Base-by-base conservation (phyloP, 2,329 filamentous ascomycete species). In the Chrysoporthe deuterocubensis region DNA sequence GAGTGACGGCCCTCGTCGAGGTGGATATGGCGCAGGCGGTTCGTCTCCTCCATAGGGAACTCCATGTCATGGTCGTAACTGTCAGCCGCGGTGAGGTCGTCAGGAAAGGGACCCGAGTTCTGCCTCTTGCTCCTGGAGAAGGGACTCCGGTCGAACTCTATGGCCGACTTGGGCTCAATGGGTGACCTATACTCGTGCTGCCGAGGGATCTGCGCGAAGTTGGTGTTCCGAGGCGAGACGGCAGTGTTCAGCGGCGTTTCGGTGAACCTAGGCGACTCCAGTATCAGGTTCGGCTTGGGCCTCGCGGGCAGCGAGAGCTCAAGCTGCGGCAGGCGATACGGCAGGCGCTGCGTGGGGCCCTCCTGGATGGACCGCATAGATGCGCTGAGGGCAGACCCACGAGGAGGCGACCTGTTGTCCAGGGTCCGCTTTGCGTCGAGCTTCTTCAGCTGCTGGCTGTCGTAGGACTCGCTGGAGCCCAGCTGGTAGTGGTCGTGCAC, bases 401-500 rank as follows among this genome's bases (percentile, higher is more conserved):
- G 75, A 32, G 83, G 79, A 1, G 83, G 80, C 9, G 82, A 81
- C 18, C 76, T 75, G 64, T 80, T 83, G 67, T 84, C 82, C n/a
- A 81, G 72, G 0, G 77, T 79, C 48, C 81, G 79, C 48, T 81
- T 76, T 1, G 82, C 80, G 67, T 87, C 81, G n/a, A 89, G 78
- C 76, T 85, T 88, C 75, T 84, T 85, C 68, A 87, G 82, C 73
- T 87, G 81, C 63, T 78, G 81, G 68, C 80, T 82, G 68, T 84
- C 83, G 64, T 87, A 82, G 16, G 83, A 66, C 14, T 62, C 80
- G 63, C 80, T 78, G 4, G 81, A 79, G 60, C 79, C 78, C 70
- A 85, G 84, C 67, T 84, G 79, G 67, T 81, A 85, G 50, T 80
- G 82, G 71, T 80, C 82, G 71, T 82, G 81, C 65, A 84, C 78